A percentile compares a stretch with the other conserved stretches of the same genome.
These are phyloP conservation scores for Solanum phureja DNA, from an alignment of 257 asterid genomes.

Conservation along the genomic window DNA sequence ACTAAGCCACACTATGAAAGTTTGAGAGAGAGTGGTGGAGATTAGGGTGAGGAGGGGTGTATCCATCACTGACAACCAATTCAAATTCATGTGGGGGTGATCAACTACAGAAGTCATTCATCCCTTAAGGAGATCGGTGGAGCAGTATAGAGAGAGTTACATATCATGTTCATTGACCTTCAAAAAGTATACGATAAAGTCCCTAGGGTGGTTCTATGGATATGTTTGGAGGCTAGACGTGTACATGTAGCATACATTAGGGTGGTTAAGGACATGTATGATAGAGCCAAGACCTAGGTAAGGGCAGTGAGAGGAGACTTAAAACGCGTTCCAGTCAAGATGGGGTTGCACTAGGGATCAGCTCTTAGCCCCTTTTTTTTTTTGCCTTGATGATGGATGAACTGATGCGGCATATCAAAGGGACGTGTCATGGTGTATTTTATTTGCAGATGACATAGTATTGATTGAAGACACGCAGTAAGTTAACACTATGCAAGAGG, in stretches of 20 bases:
- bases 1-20: not conserved
- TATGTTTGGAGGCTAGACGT: not conserved
- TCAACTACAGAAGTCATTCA: not conserved
- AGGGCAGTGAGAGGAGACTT: not conserved
- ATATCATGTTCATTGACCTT: not conserved
- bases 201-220: not conserved
- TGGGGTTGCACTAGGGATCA: not conserved
- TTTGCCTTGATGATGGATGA: not conserved
- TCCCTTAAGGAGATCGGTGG: not conserved
- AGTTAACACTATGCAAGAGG: not conserved
- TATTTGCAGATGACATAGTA: not conserved
- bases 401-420: not conserved
- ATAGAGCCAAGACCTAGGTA: not conserved
- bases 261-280: not conserved
- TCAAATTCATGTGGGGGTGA: not conserved
- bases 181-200: not conserved
- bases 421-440: not conserved
- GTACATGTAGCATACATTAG: not conserved
- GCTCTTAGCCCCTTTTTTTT: not conserved
- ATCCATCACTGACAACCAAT: not conserved
- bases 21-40: not conserved
- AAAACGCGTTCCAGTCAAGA: not conserved
- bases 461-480: not conserved
- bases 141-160: not conserved
- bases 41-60: not conserved